A percentile compares a stretch with the other conserved stretches of the same genome.
Evolutionary conservation across 2,329 filamentous ascomycete genomes (phyloP).

Genomic region (Colletotrichum sp.): DNA sequence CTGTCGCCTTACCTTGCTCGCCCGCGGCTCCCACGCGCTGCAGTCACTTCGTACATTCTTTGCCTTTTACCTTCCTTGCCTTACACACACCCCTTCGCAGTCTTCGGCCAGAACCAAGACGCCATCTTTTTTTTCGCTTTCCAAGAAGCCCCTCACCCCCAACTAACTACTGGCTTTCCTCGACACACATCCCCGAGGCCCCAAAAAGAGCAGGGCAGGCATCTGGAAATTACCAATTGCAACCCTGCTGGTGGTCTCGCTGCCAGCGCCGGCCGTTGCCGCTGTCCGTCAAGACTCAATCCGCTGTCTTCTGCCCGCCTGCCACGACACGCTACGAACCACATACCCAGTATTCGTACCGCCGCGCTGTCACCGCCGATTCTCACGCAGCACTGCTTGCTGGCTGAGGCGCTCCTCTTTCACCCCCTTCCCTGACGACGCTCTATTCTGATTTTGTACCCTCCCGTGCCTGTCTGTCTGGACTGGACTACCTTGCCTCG

Average conservation of each 20-base stretch:
- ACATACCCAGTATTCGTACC: not conserved
- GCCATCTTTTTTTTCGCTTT: not conserved
- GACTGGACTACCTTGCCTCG: not conserved
- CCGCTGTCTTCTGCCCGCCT: not conserved
- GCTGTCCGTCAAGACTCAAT: constrained; percentile 4
- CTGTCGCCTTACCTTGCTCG: not conserved
- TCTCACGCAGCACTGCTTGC: not conserved
- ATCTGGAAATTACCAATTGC: constrained; percentile 25
- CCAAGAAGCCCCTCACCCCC: not conserved
- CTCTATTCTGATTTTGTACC: not conserved
- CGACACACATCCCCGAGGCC: constrained; percentile 4
- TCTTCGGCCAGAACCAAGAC: not conserved
- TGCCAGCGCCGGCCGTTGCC: not conserved
- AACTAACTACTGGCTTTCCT: not conserved
- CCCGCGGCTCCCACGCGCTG: not conserved
- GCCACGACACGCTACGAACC: not conserved
- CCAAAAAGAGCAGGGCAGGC: constrained; percentile 14
- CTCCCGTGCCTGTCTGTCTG: not conserved
- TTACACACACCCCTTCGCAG: not conserved
- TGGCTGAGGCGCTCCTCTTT: not conserved
- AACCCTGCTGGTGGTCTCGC: constrained; percentile 21
- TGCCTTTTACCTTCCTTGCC: not conserved
- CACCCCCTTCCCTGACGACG: not conserved
- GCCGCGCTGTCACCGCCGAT: not conserved
- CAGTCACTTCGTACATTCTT: not conserved